Evolutionary conservation across 1,139 yeast species (phyloP).

Genomic region (Magnusiomyces fungicola): DNA sequence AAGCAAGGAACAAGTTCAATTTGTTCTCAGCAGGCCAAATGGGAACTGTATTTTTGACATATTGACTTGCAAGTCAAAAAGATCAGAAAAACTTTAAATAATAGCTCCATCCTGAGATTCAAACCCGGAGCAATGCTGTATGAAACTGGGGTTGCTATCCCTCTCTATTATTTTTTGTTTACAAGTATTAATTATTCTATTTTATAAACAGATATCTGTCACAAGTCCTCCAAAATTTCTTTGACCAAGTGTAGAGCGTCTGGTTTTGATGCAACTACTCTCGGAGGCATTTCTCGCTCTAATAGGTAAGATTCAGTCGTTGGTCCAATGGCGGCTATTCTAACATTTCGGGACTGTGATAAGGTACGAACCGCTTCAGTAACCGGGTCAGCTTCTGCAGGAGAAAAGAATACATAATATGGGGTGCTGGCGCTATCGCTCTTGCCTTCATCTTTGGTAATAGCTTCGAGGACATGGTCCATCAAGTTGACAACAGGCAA

Average conservation of each 20-base stretch:
- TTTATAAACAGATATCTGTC: too few species aligned
- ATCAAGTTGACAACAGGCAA: constrained; percentile 43
- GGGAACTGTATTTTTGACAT: too few species aligned
- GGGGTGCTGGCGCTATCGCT: constrained; percentile 7
- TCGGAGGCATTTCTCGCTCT: constrained; percentile 47
- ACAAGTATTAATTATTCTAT: too few species aligned
- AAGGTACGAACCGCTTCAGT: constrained; percentile 33
- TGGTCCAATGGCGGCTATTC: constrained; percentile 85
- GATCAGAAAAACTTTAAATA: too few species aligned
- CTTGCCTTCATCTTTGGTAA: not conserved
- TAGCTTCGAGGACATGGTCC: constrained; percentile 17
- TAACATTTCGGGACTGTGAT: constrained; percentile 25
- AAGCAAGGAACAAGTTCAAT: too few species aligned
- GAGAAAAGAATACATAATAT: constrained; percentile 64
- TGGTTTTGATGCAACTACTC: constrained; percentile 65
- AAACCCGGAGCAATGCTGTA: too few species aligned
- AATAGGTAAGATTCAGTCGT: constrained; percentile 67
- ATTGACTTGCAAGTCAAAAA: too few species aligned
- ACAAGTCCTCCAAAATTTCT: constrained; percentile 32
- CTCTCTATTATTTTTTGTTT: too few species aligned
- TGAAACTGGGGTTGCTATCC: too few species aligned
- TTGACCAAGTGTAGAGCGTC: constrained; percentile 51
- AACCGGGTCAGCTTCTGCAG: constrained; percentile 72
- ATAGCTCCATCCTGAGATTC: too few species aligned
- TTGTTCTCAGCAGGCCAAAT: too few species aligned